These are phyloP conservation scores for Talaromyces trachyspermus DNA, from an alignment of 495 filamentous ascomycete genomes.

Conservation along the genomic window DNA sequence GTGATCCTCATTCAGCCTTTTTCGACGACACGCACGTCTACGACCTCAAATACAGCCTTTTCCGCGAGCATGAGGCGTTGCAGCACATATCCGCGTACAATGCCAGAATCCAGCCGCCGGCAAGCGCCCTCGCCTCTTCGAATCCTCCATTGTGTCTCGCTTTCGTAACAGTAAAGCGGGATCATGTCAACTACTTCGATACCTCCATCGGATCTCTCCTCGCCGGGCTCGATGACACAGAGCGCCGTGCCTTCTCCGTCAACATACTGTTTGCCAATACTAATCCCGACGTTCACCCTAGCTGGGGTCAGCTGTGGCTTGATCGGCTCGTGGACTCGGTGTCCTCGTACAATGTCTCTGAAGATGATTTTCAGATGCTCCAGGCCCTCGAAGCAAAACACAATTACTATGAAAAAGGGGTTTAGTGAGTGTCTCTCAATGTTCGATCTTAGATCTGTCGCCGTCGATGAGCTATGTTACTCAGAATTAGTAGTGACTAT, in stretches of 20 bases:
- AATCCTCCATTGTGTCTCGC: constrained; percentile 22
- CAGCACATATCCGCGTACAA: constrained; percentile 24
- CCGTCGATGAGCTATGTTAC: neutral
- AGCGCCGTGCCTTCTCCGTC: constrained; percentile 39
- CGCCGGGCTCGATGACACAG: constrained; percentile 33
- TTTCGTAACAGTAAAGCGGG: constrained; percentile 22
- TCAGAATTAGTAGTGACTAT: constrained; percentile 25
- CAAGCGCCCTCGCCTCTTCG: constrained; percentile 5
- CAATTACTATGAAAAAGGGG: constrained; percentile 22
- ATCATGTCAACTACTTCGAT: constrained; percentile 34
- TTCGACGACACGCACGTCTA: constrained; percentile 33
- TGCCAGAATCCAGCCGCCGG: neutral
- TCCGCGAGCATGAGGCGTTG: constrained; percentile 28
- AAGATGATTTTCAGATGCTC: constrained; percentile 6
- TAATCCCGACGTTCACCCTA: constrained; percentile 38
- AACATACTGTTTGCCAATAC: constrained; percentile 45
- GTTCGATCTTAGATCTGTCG: neutral
- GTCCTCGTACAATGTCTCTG: neutral
- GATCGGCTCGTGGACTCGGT: constrained; percentile 24
- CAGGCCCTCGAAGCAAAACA: constrained; percentile 14
- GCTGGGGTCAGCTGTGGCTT: constrained; percentile 44
- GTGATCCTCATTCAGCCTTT: constrained; percentile 37
- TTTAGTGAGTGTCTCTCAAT: constrained; percentile 18
- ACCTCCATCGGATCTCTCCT: constrained; percentile 44
- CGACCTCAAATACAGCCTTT: constrained; percentile 28